Conservation (phyloP, 163 green algal genomes). For the Scenedesmus sp. region DNA sequence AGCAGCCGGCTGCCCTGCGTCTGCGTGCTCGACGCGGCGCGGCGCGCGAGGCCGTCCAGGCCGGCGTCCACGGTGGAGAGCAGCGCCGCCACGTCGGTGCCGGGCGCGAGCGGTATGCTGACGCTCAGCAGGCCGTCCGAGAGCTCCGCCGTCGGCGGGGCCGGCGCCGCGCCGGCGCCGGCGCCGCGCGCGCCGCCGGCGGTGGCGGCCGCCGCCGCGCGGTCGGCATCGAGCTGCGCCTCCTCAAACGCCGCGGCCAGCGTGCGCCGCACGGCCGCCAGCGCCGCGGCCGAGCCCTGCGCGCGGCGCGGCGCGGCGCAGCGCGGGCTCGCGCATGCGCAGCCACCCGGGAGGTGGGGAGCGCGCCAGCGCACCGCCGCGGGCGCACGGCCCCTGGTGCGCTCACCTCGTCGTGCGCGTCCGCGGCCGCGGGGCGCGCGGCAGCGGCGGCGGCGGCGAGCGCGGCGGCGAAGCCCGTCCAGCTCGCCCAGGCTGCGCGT, state of each 20-base stretch:
- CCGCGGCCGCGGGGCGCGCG: too few species aligned
- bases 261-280: constrained; percentile 19
- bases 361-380: too few species aligned
- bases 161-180: neutral
- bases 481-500: too few species aligned
- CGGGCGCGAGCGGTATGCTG: neutral
- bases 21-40: constrained; percentile 9
- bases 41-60: constrained; percentile 4
- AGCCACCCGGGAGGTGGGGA: too few species aligned
- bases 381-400: too few species aligned
- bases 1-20: neutral
- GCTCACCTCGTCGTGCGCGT: too few species aligned
- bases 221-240: constrained; percentile 12
- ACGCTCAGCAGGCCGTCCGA: constrained; percentile 17
- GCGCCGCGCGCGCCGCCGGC: neutral
- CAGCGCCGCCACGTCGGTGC: neutral
- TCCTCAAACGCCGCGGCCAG: constrained; percentile 21
- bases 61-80: neutral
- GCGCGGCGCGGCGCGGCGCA: too few species aligned
- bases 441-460: too few species aligned
- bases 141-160: constrained; percentile 1
- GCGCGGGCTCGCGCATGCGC: too few species aligned
- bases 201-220: neutral
- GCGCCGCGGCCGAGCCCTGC: neutral
- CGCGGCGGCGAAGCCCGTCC: too few species aligned